A percentile compares a stretch with the other conserved stretches of the same genome.
phyloP scores from a whole-genome alignment of 139 green algal species.

The Chlorella sp. region DNA sequence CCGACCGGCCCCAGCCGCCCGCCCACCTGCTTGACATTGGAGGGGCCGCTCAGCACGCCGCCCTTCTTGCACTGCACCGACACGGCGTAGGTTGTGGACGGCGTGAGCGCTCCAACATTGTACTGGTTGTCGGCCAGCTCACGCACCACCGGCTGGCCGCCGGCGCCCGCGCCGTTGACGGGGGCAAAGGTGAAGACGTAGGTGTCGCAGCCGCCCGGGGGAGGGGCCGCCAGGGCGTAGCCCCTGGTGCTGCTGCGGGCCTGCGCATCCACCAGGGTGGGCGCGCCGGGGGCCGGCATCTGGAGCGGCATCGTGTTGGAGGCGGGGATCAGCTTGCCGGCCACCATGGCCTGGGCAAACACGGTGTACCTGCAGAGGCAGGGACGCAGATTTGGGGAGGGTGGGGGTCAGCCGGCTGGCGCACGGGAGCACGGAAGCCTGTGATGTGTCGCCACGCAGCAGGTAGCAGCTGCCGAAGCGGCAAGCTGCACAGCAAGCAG shows the following conservation, averaged over 20 bases:
- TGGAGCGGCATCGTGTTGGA: not conserved
- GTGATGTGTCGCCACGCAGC: too few relatives aligned
- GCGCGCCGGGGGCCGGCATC: not conserved
- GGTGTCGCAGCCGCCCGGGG: not conserved
- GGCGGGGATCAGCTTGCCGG: not conserved
- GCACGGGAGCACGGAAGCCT: too few relatives aligned
- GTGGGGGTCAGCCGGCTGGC: too few relatives aligned
- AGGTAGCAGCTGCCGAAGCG: too few relatives aligned
- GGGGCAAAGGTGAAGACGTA: not conserved
- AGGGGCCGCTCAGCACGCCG: not conserved
- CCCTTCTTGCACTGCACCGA: not conserved
- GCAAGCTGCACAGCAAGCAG: not conserved
- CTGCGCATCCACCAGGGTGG: not conserved
- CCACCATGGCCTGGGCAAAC: not conserved
- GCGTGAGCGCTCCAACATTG: not conserved
- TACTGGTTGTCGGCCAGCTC: too few relatives aligned
- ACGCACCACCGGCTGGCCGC: too few relatives aligned
- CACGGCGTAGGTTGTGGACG: not conserved
- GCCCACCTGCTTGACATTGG: not conserved
- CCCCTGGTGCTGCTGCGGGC: not conserved
- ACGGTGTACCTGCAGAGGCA: not conserved
- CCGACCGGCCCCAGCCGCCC: too few relatives aligned
- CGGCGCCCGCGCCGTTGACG: not conserved
- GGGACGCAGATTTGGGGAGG: not conserved
- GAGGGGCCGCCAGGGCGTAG: not conserved